These are phyloP conservation scores for Omphalea diandra DNA, from an alignment of 441 rosid genomes.

Conservation along the genomic window DNA sequence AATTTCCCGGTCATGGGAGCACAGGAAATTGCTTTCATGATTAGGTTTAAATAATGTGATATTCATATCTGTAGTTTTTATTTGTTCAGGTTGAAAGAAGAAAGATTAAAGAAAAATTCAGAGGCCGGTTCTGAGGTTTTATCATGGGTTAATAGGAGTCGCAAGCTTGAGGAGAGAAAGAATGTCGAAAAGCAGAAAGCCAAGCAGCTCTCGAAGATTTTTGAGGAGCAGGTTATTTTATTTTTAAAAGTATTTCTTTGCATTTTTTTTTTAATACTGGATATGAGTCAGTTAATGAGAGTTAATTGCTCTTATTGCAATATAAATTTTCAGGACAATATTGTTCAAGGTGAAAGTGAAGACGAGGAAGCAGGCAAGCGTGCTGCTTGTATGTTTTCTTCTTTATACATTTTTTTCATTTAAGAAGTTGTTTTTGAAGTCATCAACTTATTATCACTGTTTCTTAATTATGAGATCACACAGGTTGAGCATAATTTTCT, in stretches of 20 bases:
- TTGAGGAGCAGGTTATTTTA: constrained; percentile 85
- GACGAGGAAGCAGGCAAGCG: constrained; percentile 55
- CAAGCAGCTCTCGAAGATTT: constrained; percentile 67
- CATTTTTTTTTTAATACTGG: constrained; percentile 15
- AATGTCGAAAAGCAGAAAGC: constrained; percentile 79
- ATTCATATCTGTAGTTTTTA: constrained; percentile 11
- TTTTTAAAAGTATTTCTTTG: not conserved
- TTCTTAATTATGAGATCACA: not conserved
- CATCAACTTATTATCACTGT: not conserved
- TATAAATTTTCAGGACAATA: constrained; percentile 60
- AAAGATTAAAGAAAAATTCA: constrained; percentile 61
- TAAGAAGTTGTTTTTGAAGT: not conserved
- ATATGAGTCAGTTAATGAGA: constrained; percentile 9
- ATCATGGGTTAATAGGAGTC: constrained; percentile 75
- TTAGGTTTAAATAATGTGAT: not conserved
- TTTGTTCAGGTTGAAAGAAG: constrained; percentile 75
- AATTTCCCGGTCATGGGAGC: not conserved
- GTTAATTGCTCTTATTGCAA: constrained; percentile 15
- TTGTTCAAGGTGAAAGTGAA: constrained; percentile 66
- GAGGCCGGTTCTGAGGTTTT: constrained; percentile 67
- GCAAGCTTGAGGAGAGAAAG: constrained; percentile 71
- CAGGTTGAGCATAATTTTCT: not conserved
- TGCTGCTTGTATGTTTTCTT: constrained; percentile 42
- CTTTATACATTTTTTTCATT: not conserved
- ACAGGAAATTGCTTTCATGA: not conserved